Percentiles rank a stretch among this genome's conserved stretches.
phyloP scores from a whole-genome alignment of 2,329 filamentous ascomycete genomes.

The Aureobasidium sp. region DNA sequence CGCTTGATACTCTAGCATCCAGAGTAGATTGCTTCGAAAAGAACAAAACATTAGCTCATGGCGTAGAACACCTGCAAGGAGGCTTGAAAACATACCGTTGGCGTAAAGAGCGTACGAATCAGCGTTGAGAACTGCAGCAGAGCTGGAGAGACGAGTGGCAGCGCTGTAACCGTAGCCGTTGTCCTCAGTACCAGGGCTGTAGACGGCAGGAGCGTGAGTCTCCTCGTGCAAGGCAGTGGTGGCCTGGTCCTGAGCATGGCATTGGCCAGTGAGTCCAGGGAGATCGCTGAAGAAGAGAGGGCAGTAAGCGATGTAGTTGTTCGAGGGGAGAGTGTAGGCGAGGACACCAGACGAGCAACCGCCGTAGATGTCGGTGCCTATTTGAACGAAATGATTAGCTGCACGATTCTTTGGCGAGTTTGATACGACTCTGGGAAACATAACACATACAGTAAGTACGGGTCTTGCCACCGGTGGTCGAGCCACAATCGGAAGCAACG shows the following conservation, averaged over 20 bases:
- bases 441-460: slow-evolving; percentile 44
- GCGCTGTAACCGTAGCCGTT: slow-evolving; percentile 49
- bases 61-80: no score
- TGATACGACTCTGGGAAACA: background rate
- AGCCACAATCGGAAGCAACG: slow-evolving; percentile 48
- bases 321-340: slow-evolving; percentile 51
- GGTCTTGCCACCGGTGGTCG: slow-evolving; percentile 39
- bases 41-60: background rate
- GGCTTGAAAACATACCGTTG: slow-evolving; percentile 37
- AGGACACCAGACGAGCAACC: slow-evolving; percentile 46
- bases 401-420: background rate
- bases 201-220: slow-evolving; percentile 50
- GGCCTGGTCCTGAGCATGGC: slow-evolving; percentile 57
- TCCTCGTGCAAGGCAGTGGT: slow-evolving; percentile 58
- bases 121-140: slow-evolving; percentile 53
- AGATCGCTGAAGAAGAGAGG: slow-evolving; percentile 49
- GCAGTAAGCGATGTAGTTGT: slow-evolving; percentile 53
- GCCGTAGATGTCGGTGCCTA: slow-evolving; percentile 40
- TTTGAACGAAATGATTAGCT: background rate
- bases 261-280: slow-evolving; percentile 39
- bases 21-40: background rate
- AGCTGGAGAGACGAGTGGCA: slow-evolving; percentile 34
- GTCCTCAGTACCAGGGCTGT: slow-evolving; percentile 49
- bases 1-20: background rate
- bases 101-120: slow-evolving; percentile 51